A percentile compares a stretch with the other conserved stretches of the same genome.
phyloP scores from a whole-genome alignment of 2,329 filamentous ascomycete genomes.

The Cercospora zeae-maydis region DNA sequence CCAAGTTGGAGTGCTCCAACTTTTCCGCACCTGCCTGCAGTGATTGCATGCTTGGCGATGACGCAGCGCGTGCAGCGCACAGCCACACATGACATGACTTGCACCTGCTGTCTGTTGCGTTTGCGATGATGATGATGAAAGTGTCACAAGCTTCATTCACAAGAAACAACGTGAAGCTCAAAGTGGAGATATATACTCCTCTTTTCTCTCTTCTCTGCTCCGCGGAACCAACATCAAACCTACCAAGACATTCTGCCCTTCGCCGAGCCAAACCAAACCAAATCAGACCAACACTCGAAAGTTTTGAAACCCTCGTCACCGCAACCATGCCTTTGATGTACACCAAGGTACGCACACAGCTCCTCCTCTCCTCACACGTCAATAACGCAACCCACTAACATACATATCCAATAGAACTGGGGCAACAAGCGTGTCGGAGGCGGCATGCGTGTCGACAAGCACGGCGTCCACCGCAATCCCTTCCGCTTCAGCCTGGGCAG shows the following conservation, averaged over 20 bases:
- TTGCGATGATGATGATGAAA: neutral
- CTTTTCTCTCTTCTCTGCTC: neutral
- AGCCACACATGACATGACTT: too few relatives aligned
- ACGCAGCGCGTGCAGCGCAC: neutral
- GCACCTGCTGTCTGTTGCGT: neutral
- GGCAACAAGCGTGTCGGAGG: conserved; percentile 46
- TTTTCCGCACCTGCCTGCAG: neutral
- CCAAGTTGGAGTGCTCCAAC: neutral
- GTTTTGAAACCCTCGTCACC: neutral
- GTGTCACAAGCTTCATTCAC: neutral
- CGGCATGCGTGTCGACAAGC: conserved; percentile 50
- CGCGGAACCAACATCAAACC: neutral
- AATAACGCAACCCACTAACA: neutral
- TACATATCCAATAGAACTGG: conserved; percentile 27
- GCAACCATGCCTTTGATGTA: conserved; percentile 46
- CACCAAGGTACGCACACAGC: conserved; percentile 37
- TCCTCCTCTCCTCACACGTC: neutral
- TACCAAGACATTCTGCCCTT: neutral
- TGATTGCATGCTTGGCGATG: neutral
- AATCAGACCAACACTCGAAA: neutral
- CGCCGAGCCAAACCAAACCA: neutral
- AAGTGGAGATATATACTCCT: neutral
- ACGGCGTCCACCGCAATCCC: conserved; percentile 50
- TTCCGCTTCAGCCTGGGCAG: conserved; percentile 51
- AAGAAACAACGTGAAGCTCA: neutral